phyloP scores from a whole-genome alignment of 805 yeast genomes.

The Kuraishia cidri region DNA sequence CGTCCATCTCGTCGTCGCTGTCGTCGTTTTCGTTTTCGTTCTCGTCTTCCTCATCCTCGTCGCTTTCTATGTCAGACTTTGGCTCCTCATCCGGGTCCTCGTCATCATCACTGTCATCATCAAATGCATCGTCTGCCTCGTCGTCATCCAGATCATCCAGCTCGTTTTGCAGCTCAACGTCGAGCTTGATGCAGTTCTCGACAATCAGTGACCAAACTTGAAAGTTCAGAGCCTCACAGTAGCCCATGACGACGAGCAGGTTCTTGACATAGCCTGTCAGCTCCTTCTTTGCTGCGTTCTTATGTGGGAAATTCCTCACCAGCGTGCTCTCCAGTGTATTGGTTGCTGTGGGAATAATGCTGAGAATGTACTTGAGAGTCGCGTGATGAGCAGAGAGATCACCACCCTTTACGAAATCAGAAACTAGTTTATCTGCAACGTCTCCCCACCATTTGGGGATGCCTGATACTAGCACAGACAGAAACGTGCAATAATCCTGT shows the following conservation, averaged over 20 bases:
- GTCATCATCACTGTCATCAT: conserved; percentile 16
- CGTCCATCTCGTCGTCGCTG: conserved; percentile 13
- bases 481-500: conserved; percentile 57
- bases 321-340: conserved; percentile 52
- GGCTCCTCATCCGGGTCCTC: conserved; percentile 10
- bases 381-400: conserved; percentile 44
- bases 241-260: conserved; percentile 46
- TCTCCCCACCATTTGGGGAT: conserved; percentile 87
- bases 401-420: conserved; percentile 36
- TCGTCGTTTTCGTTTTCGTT: conserved; percentile 22
- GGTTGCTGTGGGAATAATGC: conserved; percentile 76
- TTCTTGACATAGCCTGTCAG: conserved; percentile 60
- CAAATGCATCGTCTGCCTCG: conserved; percentile 34
- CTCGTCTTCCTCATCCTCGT: conserved; percentile 16
- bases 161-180: conserved; percentile 86
- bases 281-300: conserved; percentile 45
- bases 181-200: conserved; percentile 77
- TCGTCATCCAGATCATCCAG: conserved; percentile 79
- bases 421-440: conserved; percentile 60
- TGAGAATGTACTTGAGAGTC: conserved; percentile 53
- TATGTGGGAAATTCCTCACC: conserved; percentile 68
- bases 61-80: conserved; percentile 17
- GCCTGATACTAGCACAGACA: conserved; percentile 72
- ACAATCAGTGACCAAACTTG: conserved; percentile 74
- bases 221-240: conserved; percentile 69